Base-by-base conservation (phyloP, 768 basidiomycete species). In the Termitomyces sp. region DNA sequence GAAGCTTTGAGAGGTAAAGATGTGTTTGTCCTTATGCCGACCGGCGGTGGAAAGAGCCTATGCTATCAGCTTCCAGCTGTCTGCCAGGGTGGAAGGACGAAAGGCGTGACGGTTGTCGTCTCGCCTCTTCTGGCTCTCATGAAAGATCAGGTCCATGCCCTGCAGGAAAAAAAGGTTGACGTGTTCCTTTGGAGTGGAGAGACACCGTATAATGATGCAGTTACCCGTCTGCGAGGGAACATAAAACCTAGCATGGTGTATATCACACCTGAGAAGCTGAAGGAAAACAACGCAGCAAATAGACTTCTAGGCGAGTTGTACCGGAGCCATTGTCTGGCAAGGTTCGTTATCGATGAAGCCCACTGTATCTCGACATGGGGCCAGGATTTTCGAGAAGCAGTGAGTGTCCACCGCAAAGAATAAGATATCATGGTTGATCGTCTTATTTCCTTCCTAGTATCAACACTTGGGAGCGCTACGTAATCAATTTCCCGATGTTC, bases 341-440 rank as follows among this genome's bases (percentile, higher is more conserved):
- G 96, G 36, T 96, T 99, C 70, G 95, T 97, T 1, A 83, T 98
- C 55, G 97, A 99, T 70, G 97, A 99, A 71, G 96, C 95, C 2
- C 97, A 99, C 72, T 94, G 94, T 71, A 91, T 98, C 46, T 89
- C 87, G 15, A 87, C 88, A 22, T 98, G 97, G 97, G 97, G 96
- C 7, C 87, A 95, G 68, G 90, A 95, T 70, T 96, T 97, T 69
- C 86, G 96, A 54, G 84, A 85, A n/a, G 84, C 90, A 28, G 91
- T 92, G 74, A 66, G 88, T 71, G 4, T 24, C 38, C 33, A 57
- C 40, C 12, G 38, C 28, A 53, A 33, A 7, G 5, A 59, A 59
- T 39, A 36, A 39, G 22, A 7, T 38, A 36, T 5, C 16, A 28
- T 46, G 46, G 50, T 35, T 45, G 53, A 44, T 40, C 42, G 9